Base-by-base conservation (phyloP, 2,329 filamentous ascomycete species). In the Nemania serpens region DNA sequence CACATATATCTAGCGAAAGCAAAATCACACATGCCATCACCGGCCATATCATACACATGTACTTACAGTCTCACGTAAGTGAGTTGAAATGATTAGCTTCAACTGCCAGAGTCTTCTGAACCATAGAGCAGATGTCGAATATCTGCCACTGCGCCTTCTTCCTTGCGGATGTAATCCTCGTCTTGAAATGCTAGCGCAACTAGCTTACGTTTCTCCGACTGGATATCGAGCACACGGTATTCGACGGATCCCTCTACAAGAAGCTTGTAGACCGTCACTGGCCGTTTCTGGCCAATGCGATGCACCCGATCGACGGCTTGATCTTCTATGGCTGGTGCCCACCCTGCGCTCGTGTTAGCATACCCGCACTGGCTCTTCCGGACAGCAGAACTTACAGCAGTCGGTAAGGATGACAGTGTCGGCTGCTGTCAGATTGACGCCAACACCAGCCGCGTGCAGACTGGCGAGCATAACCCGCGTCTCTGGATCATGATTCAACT, bases 311-410 rank as follows among this genome's bases (percentile, higher is more conserved):
- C 93, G 2, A 96, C 84, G 3, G 93, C 93, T 73, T 97, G 93
- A 68, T 96, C 92, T 75, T 97, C 93, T 57, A 97, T 95, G 0
- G 92, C 92, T 0, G 93, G 93, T 1, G 93, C 92, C 90, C 93
- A 97, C 93, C 91, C 81, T 76, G 22, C 13, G 34, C 13, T 25
- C 43, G 15, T 9, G 55, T 69, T 65, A 71, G 58, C 50, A 63
- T 17, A 29, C 17, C 18, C 55, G 36, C 2, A 36, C 42, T 33
- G 10, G 3, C 12, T n/a, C 15, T 25, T 29, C 13, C 17, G 17
- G 17, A 11, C 46, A 18, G 47, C 1, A 50, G 37, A 34, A 74
- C 80, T 73, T 73, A 82, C 83, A 97, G 61, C 86, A 90, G 74
- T 97, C 93, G 0, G 87, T 85, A 18, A 97, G 80, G 47, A 97